Evolutionary conservation across 257 asterid species (phyloP).

Genomic region (Voacanga thouarsii): DNA sequence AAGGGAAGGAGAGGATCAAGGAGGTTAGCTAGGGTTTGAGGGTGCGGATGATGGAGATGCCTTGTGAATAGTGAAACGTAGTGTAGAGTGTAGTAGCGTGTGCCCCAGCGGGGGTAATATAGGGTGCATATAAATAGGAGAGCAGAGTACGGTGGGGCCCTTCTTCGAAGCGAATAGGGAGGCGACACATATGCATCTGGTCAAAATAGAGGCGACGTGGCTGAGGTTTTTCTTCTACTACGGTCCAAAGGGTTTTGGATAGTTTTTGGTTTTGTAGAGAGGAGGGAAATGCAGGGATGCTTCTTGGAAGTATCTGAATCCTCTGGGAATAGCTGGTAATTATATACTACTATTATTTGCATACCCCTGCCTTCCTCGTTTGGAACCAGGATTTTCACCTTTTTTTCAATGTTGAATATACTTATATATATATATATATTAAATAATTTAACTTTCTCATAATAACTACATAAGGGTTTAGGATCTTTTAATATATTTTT

Average conservation of each 20-base stretch:
- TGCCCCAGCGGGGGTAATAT: conserved; percentile 16
- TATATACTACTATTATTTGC: no score
- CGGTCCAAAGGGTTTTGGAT: conserved; percentile 14
- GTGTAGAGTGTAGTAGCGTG: background rate
- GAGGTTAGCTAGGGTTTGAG: conserved; percentile 16
- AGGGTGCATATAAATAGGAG: conserved; percentile 20
- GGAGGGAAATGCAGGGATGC: background rate
- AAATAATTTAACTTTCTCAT: no score
- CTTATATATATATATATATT: no score
- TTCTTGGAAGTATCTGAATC: conserved; percentile 16
- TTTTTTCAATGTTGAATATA: no score
- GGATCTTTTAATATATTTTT: no score
- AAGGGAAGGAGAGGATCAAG: background rate
- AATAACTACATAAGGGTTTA: no score
- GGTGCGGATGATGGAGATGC: background rate
- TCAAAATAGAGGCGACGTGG: conserved; percentile 30
- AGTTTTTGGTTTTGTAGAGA: conserved; percentile 1
- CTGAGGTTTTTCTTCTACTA: background rate
- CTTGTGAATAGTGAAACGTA: conserved; percentile 10
- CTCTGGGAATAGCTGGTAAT: background rate
- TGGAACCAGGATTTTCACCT: background rate
- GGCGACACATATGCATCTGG: conserved; percentile 16
- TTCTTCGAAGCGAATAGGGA: conserved; percentile 9
- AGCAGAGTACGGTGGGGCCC: conserved; percentile 17
- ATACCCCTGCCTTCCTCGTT: background rate